A percentile compares a stretch with the other conserved stretches of the same genome.
phyloP scores from a whole-genome alignment of 2,329 filamentous ascomycete species.

The Trichoderma koningii region DNA sequence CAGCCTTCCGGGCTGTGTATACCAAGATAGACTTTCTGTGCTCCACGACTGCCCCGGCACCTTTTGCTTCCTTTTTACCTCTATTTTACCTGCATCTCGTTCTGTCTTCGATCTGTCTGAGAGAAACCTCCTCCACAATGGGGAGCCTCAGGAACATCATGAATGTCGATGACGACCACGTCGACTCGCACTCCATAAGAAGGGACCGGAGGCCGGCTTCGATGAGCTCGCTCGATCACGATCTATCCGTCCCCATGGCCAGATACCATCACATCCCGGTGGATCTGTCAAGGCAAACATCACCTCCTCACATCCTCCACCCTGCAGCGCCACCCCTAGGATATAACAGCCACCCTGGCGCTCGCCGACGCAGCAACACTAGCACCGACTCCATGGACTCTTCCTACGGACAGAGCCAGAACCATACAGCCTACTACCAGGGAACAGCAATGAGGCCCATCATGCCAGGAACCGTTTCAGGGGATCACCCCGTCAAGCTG shows the following conservation, averaged over 20 bases:
- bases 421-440: conserved; percentile 34
- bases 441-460: conserved; percentile 46
- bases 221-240: conserved; percentile 36
- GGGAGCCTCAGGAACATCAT: conserved; percentile 60
- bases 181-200: conserved; percentile 48
- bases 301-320: conserved; percentile 36
- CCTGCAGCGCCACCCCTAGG: conserved; percentile 36
- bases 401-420: conserved; percentile 34
- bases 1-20: conserved; percentile 49
- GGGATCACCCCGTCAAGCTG: conserved; percentile 50
- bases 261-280: conserved; percentile 43
- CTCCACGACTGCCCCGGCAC: conserved; percentile 32
- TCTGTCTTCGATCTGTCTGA: conserved; percentile 31
- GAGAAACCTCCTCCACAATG: conserved; percentile 46
- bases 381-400: conserved; percentile 55
- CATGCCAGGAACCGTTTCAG: conserved; percentile 37
- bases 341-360: conserved; percentile 34
- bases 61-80: conserved; percentile 41
- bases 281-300: conserved; percentile 41
- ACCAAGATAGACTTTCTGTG: conserved; percentile 46
- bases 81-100: conserved; percentile 16
- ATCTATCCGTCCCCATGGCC: conserved; percentile 42
- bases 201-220: conserved; percentile 47
- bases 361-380: conserved; percentile 48
- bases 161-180: conserved; percentile 55